These are phyloP conservation scores for Sporothrix schenckii DNA, from an alignment of 2,329 filamentous ascomycete genomes.

Conservation along the genomic window DNA sequence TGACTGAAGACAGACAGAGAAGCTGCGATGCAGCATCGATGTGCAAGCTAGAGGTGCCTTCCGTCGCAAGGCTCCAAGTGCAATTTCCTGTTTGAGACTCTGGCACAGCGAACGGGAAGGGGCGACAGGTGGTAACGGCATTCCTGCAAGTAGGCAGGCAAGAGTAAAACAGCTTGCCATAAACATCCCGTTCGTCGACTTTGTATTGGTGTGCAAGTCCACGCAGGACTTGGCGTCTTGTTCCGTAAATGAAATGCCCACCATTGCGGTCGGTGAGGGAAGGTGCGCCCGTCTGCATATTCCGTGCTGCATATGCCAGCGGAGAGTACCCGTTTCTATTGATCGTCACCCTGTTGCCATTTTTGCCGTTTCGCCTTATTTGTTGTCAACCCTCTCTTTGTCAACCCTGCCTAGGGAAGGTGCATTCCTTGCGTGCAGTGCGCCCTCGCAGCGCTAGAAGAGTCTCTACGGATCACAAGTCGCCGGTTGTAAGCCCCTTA, in stretches of 20 bases:
- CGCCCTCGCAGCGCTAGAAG: neutral
- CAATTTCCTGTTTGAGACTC: slow-evolving; percentile 5
- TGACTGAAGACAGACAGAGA: neutral
- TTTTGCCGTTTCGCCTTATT: slow-evolving; percentile 12
- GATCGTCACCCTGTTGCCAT: neutral
- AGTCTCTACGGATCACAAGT: neutral
- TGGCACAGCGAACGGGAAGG: slow-evolving; percentile 4
- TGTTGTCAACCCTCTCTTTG: neutral
- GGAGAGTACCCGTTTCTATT: neutral
- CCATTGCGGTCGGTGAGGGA: slow-evolving; percentile 24
- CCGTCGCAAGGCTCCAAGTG: slow-evolving; percentile 8
- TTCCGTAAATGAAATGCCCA: slow-evolving; percentile 26
- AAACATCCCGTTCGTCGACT: neutral
- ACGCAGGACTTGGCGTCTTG: slow-evolving; percentile 9
- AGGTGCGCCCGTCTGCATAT: slow-evolving; percentile 20
- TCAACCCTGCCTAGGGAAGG: slow-evolving; percentile 6
- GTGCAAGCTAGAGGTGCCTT: neutral
- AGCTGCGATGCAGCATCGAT: neutral
- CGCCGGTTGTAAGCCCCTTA: neutral
- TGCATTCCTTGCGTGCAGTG: neutral
- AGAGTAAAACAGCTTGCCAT: neutral
- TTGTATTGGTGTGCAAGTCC: neutral
- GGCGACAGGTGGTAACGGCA: neutral
- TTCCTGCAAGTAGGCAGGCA: neutral
- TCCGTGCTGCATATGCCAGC: slow-evolving; percentile 3